A percentile compares a stretch with the other conserved stretches of the same genome.
These are phyloP conservation scores for Xylaria sp. DNA, from an alignment of 2,329 filamentous ascomycete species.

Conservation along the genomic window DNA sequence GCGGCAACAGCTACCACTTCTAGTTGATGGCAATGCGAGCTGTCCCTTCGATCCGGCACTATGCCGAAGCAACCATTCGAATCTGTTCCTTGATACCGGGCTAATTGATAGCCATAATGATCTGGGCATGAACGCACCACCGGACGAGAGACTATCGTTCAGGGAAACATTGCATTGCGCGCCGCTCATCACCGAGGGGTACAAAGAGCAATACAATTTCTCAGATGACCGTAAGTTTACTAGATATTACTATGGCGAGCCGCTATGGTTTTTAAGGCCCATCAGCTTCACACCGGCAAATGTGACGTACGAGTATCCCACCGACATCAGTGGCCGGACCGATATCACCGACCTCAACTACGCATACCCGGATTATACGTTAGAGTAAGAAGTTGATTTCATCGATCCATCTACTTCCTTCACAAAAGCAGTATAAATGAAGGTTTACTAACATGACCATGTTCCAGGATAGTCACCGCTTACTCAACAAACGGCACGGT, in stretches of 20 bases:
- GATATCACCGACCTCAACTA: no score
- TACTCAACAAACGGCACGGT: no score
- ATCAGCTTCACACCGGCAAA: no score
- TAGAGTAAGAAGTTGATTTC: no score
- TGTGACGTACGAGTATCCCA: no score
- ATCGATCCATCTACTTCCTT: no score
- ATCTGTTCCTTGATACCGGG: constrained; percentile 17
- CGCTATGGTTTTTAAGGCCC: no score
- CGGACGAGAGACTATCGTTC: constrained; percentile 15
- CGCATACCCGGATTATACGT: no score
- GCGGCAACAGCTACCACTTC: constrained; percentile 1
- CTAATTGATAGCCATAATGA: constrained; percentile 22
- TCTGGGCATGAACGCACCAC: constrained; percentile 26
- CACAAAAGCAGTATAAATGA: no score
- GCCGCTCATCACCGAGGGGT: constrained; percentile 4
- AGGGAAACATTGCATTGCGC: constrained; percentile 6
- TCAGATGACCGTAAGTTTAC: neutral
- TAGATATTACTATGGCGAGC: neutral
- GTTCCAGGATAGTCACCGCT: no score
- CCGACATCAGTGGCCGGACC: no score
- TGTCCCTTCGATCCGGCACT: constrained; percentile 29
- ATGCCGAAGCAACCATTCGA: neutral
- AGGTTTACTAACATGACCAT: no score
- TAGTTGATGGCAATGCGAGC: constrained; percentile 1
- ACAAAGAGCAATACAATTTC: neutral